A percentile compares a stretch with the other conserved stretches of the same genome.
Evolutionary conservation across 2,329 filamentous ascomycete genomes (phyloP).

Genomic region (Colletotrichum euphorbiae): DNA sequence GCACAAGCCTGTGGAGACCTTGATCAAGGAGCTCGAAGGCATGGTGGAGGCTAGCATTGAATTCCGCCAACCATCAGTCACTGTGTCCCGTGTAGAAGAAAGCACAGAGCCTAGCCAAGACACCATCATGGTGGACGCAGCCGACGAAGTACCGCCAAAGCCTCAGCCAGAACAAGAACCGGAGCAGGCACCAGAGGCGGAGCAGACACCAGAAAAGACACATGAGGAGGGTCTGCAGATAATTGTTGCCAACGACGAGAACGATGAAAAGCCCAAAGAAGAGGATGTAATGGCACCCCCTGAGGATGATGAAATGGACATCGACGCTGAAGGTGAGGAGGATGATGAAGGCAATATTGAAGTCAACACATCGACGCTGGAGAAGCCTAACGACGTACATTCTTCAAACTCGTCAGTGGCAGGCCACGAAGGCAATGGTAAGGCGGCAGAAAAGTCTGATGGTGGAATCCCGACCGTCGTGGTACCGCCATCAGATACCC

Average conservation of each 20-base stretch:
- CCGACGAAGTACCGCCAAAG: constrained; percentile 44
- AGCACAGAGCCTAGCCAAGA: constrained; percentile 57
- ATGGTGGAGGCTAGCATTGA: constrained; percentile 77
- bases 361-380: constrained; percentile 57
- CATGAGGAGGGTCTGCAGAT: constrained; percentile 49
- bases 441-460: constrained; percentile 44
- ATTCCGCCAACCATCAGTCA: constrained; percentile 57
- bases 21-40: constrained; percentile 79
- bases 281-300: constrained; percentile 46
- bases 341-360: constrained; percentile 57
- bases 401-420: constrained; percentile 46
- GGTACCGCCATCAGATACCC: constrained; percentile 53
- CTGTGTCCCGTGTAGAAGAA: constrained; percentile 49
- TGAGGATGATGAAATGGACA: constrained; percentile 52
- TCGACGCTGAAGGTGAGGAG: constrained; percentile 53
- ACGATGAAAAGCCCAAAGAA: constrained; percentile 42
- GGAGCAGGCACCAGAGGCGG: constrained; percentile 42
- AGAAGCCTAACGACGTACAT: constrained; percentile 43
- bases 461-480: constrained; percentile 45
- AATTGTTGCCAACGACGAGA: constrained; percentile 52
- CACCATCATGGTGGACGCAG: constrained; percentile 65
- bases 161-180: constrained; percentile 31
- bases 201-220: constrained; percentile 40
- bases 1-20: constrained; percentile 74
- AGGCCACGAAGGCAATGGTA: constrained; percentile 44